A percentile compares a stretch with the other conserved stretches of the same genome.
phyloP scores from a whole-genome alignment of 140 eudicot species.

The Stevia rebaudiana region DNA sequence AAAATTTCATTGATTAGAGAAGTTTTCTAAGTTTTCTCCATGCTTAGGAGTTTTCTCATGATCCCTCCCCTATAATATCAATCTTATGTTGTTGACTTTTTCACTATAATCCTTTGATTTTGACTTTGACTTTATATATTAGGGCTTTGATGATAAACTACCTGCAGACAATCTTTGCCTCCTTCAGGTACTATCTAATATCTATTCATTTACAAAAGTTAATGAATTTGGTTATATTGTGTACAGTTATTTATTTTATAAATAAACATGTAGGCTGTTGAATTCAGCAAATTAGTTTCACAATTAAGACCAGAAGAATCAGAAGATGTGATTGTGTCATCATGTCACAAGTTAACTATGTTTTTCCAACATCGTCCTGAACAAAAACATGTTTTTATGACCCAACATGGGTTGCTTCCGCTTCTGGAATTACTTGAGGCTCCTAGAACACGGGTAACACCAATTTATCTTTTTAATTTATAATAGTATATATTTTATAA shows the following conservation, averaged over 20 bases:
- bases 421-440: constrained; percentile 80
- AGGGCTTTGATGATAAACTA: constrained; percentile 90
- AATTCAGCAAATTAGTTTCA: constrained; percentile 74
- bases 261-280: constrained; percentile 62
- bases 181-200: constrained; percentile 55
- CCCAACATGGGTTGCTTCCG: constrained; percentile 94
- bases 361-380: constrained; percentile 90
- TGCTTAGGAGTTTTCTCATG: too few relatives aligned
- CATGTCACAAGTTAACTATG: constrained; percentile 79
- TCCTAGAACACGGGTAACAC: constrained; percentile 82
- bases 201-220: too few relatives aligned
- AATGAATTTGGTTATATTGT: constrained; percentile 10
- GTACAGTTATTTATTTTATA: constrained; percentile 5
- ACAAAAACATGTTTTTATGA: constrained; percentile 86
- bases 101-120: constrained; percentile 2
- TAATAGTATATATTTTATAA: neutral
- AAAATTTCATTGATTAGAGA: too few relatives aligned
- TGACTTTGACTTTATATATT: constrained; percentile 15
- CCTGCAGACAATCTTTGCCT: constrained; percentile 82
- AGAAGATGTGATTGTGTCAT: constrained; percentile 80
- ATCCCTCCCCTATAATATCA: too few relatives aligned
- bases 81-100: constrained; percentile 15
- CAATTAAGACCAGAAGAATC: constrained; percentile 85
- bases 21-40: too few relatives aligned
- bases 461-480: neutral